Evolutionary conservation across 2,329 filamentous ascomycete species (phyloP).

Genomic region (Fusarium aywerte): DNA sequence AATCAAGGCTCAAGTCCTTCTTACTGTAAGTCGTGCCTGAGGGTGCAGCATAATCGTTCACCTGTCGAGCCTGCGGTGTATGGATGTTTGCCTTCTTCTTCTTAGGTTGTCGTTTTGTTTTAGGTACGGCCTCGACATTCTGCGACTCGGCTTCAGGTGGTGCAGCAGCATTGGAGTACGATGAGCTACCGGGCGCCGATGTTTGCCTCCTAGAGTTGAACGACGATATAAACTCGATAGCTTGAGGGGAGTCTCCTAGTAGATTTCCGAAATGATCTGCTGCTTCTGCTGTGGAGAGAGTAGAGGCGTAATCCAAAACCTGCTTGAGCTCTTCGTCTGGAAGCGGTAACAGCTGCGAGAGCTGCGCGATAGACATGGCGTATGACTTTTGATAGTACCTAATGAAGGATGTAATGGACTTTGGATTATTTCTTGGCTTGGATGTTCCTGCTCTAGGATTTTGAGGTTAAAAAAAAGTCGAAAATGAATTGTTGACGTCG

Average conservation of each 20-base stretch:
- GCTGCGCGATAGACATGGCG: conserved; percentile 70
- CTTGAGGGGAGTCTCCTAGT: conserved; percentile 84
- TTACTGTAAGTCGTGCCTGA: conserved; percentile 80
- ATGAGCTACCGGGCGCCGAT: conserved; percentile 41
- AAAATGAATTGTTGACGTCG: conserved; percentile 31
- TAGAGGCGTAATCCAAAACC: conserved; percentile 82
- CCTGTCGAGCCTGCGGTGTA: conserved; percentile 69
- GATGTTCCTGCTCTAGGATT: neutral
- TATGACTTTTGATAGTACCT: neutral
- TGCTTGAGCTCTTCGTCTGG: conserved; percentile 87
- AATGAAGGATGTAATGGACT: fast-evolving
- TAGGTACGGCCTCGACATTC: conserved; percentile 59
- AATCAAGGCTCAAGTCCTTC: conserved; percentile 75
- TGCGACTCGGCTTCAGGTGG: conserved; percentile 34
- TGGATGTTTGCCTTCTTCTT: conserved; percentile 73
- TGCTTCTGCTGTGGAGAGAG: conserved; percentile 79
- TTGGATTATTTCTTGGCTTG: neutral
- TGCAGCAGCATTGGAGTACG: conserved; percentile 42
- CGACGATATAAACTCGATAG: conserved; percentile 79
- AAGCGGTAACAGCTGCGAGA: conserved; percentile 83
- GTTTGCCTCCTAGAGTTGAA: conserved; percentile 76
- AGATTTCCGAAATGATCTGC: conserved; percentile 88
- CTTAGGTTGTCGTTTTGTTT: conserved; percentile 57
- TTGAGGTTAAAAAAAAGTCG: neutral
- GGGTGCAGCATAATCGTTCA: conserved; percentile 70